phyloP scores from a whole-genome alignment of 1,284 basidiomycete species.

The Acaromyces ingoldii region DNA sequence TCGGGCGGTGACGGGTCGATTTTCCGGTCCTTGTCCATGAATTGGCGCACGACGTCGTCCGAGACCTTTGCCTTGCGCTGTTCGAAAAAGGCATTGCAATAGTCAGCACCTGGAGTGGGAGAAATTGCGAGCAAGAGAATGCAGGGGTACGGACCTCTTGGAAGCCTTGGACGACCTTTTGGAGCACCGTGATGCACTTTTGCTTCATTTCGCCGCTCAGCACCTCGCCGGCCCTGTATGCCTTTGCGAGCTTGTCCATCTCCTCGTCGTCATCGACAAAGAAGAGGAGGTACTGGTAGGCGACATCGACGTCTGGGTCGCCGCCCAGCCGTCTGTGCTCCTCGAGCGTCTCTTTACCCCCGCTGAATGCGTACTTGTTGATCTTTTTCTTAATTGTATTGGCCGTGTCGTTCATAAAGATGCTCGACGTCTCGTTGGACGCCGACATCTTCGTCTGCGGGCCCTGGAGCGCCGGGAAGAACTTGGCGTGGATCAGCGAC shows the following conservation, averaged over 20 bases:
- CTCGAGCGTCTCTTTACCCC: slow-evolving; percentile 74
- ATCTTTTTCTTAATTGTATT: slow-evolving; percentile 98
- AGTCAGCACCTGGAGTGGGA: no score
- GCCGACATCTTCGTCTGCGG: slow-evolving; percentile 99
- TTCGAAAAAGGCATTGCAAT: background rate
- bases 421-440: slow-evolving; percentile 79
- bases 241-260: slow-evolving; percentile 73
- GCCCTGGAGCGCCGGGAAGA: slow-evolving; percentile 96
- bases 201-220: slow-evolving; percentile 90
- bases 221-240: slow-evolving; percentile 82
- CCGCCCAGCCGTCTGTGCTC: slow-evolving; percentile 85
- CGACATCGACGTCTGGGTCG: slow-evolving; percentile 89
- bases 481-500: slow-evolving; percentile 84
- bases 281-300: slow-evolving; percentile 94
- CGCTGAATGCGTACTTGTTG: slow-evolving; percentile 62
- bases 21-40: slow-evolving; percentile 77
- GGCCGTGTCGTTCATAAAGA: slow-evolving; percentile 90
- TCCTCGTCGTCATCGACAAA: slow-evolving; percentile 92
- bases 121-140: no score
- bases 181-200: slow-evolving; percentile 76
- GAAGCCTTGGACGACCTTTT: slow-evolving; percentile 79
- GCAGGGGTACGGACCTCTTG: slow-evolving; percentile 73
- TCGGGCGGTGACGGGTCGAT: slow-evolving; percentile 56
- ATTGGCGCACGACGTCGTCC: slow-evolving; percentile 69
- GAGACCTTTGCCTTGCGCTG: slow-evolving; percentile 77